These are phyloP conservation scores for Rhynchosporium agropyri DNA, from an alignment of 2,329 filamentous ascomycete genomes.

Conservation along the genomic window DNA sequence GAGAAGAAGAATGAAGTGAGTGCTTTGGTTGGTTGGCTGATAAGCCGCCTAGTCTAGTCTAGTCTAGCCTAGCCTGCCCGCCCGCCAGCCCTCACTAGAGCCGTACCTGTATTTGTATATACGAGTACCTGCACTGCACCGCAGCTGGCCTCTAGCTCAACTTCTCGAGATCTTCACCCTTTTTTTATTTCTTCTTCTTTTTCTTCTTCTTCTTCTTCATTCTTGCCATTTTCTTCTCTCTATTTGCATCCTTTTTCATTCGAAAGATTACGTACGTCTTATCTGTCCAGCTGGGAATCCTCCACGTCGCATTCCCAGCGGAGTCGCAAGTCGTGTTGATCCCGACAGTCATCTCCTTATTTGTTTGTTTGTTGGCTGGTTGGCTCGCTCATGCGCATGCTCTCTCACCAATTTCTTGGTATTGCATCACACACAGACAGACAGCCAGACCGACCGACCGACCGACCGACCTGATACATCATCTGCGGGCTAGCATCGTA, in stretches of 20 bases:
- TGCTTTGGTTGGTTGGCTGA: background rate
- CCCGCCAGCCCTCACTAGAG: no score
- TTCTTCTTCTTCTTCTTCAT: background rate
- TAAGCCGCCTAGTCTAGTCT: background rate
- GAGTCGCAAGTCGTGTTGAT: conserved; percentile 15
- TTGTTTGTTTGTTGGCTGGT: no score
- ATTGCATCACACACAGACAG: background rate
- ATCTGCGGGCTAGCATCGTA: conserved; percentile 11
- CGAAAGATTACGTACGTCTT: background rate
- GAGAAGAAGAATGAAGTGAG: no score
- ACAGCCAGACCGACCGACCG: background rate
- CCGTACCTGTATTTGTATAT: no score
- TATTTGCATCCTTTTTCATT: background rate
- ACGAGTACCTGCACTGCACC: no score
- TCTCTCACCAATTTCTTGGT: background rate
- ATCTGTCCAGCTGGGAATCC: no score
- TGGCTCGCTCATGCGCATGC: background rate
- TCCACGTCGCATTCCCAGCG: background rate
- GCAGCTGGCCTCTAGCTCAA: background rate
- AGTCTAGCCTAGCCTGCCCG: no score
- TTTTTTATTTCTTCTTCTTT: background rate
- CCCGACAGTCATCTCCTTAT: conserved; percentile 5
- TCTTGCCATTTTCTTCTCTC: background rate
- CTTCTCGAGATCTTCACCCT: conserved; percentile 3
- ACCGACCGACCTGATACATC: no score